phyloP scores from a whole-genome alignment of 768 basidiomycete genomes.

The Xanthoconium purpureum region DNA sequence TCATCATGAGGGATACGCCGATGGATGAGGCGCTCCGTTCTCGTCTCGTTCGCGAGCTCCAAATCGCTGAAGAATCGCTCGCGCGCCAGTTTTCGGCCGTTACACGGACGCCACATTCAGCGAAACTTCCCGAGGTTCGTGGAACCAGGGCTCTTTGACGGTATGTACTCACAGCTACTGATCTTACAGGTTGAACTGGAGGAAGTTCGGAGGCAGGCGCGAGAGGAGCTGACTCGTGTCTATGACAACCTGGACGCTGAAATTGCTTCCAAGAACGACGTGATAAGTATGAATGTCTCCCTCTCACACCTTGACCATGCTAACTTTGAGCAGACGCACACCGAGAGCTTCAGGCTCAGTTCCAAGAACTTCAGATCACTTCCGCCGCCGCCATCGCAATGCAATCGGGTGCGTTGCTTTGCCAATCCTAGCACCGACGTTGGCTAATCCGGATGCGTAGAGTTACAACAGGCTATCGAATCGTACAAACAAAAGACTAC shows the following conservation, averaged over 20 bases:
- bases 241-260: conserved; percentile 57
- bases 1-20: conserved; percentile 55
- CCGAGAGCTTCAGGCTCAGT: conserved; percentile 53
- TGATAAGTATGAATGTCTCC: conserved; percentile 43
- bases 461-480: conserved; percentile 61
- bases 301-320: not conserved
- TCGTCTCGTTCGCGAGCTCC: conserved; percentile 60
- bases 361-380: conserved; percentile 63
- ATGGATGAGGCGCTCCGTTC: conserved; percentile 61
- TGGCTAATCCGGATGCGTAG: conserved; percentile 31
- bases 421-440: not conserved
- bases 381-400: conserved; percentile 57
- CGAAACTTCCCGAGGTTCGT: conserved; percentile 28
- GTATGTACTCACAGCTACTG: conserved; percentile 47
- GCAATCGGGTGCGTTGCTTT: conserved; percentile 45
- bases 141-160: not conserved
- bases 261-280: conserved; percentile 52
- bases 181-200: conserved; percentile 64
- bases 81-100: conserved; percentile 22
- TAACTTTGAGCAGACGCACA: conserved; percentile 45
- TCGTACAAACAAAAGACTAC: conserved; percentile 64
- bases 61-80: conserved; percentile 49
- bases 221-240: conserved; percentile 55
- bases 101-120: conserved; percentile 33
- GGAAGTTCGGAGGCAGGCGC: conserved; percentile 56